Evolutionary conservation across 2,329 filamentous ascomycete genomes (phyloP).

Genomic region (Sarocladium brachiariae): DNA sequence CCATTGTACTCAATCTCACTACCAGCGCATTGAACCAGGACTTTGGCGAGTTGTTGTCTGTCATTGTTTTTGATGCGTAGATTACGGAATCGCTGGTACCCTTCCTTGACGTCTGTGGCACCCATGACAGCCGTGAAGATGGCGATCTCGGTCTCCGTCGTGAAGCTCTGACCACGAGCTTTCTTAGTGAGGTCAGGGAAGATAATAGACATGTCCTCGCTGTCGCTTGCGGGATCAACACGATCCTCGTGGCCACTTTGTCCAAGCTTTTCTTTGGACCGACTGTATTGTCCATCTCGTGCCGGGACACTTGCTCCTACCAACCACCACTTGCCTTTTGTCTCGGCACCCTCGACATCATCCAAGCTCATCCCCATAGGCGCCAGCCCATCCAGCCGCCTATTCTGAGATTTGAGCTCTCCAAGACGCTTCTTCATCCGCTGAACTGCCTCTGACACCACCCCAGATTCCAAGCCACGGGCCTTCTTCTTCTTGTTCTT

Average conservation of each 20-base stretch:
- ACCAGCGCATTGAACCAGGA: constrained; percentile 80
- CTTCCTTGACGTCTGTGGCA: constrained; percentile 76
- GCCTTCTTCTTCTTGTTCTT: constrained; percentile 91
- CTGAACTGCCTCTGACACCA: constrained; percentile 74
- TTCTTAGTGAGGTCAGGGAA: constrained; percentile 63
- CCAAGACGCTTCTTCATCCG: constrained; percentile 86
- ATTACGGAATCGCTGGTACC: constrained; percentile 70
- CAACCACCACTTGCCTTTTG: constrained; percentile 96
- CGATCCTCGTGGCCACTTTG: constrained; percentile 22
- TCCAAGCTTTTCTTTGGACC: neutral
- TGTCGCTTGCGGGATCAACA: constrained; percentile 21
- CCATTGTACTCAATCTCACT: constrained; percentile 82
- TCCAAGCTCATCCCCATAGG: constrained; percentile 74
- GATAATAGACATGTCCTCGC: constrained; percentile 40
- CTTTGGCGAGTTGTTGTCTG: constrained; percentile 59
- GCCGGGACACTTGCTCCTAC: constrained; percentile 83
- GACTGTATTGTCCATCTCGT: constrained; percentile 12
- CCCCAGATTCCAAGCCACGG: constrained; percentile 59
- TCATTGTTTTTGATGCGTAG: constrained; percentile 81
- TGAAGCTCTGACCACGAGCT: constrained; percentile 78
- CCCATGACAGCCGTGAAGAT: constrained; percentile 91
- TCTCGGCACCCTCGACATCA: constrained; percentile 78
- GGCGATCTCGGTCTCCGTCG: constrained; percentile 77
- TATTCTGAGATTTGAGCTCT: constrained; percentile 55
- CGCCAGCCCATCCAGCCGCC: constrained; percentile 63